Evolutionary conservation across 345 rosid genomes (phyloP).

Genomic region (Euclidium syriacum): DNA sequence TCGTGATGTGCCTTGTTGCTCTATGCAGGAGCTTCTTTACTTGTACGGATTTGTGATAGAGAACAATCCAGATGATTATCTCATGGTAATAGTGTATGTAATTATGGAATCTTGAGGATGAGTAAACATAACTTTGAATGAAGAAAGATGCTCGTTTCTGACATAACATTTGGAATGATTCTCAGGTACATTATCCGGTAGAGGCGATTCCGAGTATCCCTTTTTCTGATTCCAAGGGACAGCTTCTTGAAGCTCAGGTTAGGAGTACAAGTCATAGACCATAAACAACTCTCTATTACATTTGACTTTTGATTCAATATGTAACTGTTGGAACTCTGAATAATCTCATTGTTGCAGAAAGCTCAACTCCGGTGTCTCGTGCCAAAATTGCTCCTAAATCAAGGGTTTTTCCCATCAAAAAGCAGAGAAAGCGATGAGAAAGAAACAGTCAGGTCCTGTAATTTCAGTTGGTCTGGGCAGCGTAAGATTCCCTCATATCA

Average conservation of each 20-base stretch:
- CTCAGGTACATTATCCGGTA: slow-evolving; percentile 90
- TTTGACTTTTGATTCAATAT: not conserved
- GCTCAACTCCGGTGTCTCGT: slow-evolving; percentile 80
- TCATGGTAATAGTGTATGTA: slow-evolving; percentile 56
- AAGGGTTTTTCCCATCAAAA: slow-evolving; percentile 60
- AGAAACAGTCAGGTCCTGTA: slow-evolving; percentile 29
- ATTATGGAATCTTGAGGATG: not conserved
- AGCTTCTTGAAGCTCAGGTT: slow-evolving; percentile 88
- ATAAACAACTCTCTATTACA: not conserved
- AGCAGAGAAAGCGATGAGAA: slow-evolving; percentile 23
- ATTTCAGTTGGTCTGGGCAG: slow-evolving; percentile 91
- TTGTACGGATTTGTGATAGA: slow-evolving; percentile 89
- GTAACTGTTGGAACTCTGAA: slow-evolving; percentile 3
- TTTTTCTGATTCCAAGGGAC: slow-evolving; percentile 68
- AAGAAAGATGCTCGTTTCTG: slow-evolving; percentile 7
- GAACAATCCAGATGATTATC: slow-evolving; percentile 82
- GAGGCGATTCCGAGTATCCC: slow-evolving; percentile 66
- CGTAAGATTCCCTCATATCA: slow-evolving; percentile 69
- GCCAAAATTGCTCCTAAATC: slow-evolving; percentile 54
- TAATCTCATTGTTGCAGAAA: slow-evolving; percentile 44
- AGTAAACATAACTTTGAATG: not conserved
- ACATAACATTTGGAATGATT: slow-evolving; percentile 10
- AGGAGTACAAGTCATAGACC: slow-evolving; percentile 10
- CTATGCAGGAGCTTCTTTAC: slow-evolving; percentile 78
- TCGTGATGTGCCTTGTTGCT: slow-evolving; percentile 14